Conservation (phyloP, 441 rosid genomes). For the Populus hybrid region DNA sequence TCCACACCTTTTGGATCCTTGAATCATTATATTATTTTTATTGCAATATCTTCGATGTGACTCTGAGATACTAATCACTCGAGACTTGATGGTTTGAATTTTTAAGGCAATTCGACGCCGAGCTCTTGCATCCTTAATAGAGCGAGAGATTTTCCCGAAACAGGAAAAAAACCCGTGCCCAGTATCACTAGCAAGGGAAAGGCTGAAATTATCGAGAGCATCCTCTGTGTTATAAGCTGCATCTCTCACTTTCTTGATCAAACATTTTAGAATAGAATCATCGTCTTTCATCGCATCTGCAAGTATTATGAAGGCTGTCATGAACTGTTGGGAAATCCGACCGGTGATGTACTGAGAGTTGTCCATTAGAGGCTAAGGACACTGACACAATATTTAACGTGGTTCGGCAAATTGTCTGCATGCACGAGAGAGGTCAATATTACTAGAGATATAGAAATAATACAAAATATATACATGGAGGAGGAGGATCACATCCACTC, state of each 20-base stretch:
- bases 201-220: slow-evolving; percentile 43
- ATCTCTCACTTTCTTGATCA: slow-evolving; percentile 44
- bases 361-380: too few species aligned
- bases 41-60: slow-evolving; percentile 23
- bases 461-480: too few species aligned
- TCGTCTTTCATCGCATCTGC: slow-evolving; percentile 35
- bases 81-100: slow-evolving; percentile 21
- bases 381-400: too few species aligned
- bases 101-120: slow-evolving; percentile 26
- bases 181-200: slow-evolving; percentile 18
- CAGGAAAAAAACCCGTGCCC: slow-evolving; percentile 10
- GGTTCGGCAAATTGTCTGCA: too few species aligned
- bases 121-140: slow-evolving; percentile 25
- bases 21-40: slow-evolving; percentile 13
- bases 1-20: slow-evolving; percentile 22
- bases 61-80: slow-evolving; percentile 18
- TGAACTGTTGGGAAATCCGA: background rate
- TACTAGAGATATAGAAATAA: too few species aligned
- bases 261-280: slow-evolving; percentile 31
- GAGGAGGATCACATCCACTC: too few species aligned
- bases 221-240: slow-evolving; percentile 40
- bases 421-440: too few species aligned
- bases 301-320: slow-evolving; percentile 33
- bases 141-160: slow-evolving; percentile 20
- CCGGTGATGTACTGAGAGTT: too few species aligned